A percentile compares a stretch with the other conserved stretches of the same genome.
Evolutionary conservation across 1,284 basidiomycete genomes (phyloP).

Genomic region (Pisolithus thermaeus): DNA sequence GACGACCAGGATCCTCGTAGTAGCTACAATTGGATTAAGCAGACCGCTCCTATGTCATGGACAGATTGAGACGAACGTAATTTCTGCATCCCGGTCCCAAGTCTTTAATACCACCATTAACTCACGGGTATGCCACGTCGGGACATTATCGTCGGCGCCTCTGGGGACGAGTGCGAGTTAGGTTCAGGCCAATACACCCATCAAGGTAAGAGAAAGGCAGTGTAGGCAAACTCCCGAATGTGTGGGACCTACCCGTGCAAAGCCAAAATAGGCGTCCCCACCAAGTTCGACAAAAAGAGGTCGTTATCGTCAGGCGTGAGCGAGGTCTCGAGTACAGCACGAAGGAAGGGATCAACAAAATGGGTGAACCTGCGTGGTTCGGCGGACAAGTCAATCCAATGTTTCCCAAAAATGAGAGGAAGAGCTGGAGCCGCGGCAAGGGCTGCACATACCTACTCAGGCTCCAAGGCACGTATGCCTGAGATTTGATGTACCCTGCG

Average conservation of each 20-base stretch:
- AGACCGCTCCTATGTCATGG: background rate
- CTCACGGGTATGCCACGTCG: conserved; percentile 73
- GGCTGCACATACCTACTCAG: conserved; percentile 43
- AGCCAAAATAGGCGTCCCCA: conserved; percentile 63
- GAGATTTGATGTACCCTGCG: conserved; percentile 78
- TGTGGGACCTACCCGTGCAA: conserved; percentile 61
- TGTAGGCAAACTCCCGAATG: background rate
- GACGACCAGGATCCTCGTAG: conserved; percentile 55
- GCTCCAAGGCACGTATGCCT: conserved; percentile 73
- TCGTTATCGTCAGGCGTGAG: conserved; percentile 85
- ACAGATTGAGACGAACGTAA: conserved; percentile 38
- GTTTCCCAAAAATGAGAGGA: background rate
- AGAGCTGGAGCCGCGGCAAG: too few relatives aligned
- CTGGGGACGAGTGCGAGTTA: conserved; percentile 29
- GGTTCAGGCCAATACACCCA: background rate
- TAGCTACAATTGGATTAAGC: conserved; percentile 35
- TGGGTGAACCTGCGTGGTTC: conserved; percentile 42
- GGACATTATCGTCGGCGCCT: conserved; percentile 72
- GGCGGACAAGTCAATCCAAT: background rate
- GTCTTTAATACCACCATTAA: conserved; percentile 49
- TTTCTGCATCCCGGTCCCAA: conserved; percentile 47
- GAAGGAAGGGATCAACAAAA: conserved; percentile 70
- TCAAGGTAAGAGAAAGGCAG: too few relatives aligned
- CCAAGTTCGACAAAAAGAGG: conserved; percentile 73
- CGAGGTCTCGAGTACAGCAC: conserved; percentile 65